Evolutionary conservation across 306 rosid species (phyloP).

Genomic region (Pachyrhizus erosus): DNA sequence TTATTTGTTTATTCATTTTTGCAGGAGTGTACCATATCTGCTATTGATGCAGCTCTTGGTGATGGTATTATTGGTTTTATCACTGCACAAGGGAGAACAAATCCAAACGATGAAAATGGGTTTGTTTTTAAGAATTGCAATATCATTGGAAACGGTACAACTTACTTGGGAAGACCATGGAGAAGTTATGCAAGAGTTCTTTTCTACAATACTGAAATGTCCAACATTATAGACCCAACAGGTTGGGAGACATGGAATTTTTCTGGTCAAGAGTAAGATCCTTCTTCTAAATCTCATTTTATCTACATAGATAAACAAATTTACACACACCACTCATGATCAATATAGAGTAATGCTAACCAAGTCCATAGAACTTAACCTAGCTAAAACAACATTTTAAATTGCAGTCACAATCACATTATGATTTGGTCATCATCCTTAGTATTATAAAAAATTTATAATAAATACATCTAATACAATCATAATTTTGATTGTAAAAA

Average conservation of each 20-base stretch:
- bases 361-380: no score
- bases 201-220: slow-evolving; percentile 58
- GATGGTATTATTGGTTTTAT: slow-evolving; percentile 53
- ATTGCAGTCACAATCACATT: no score
- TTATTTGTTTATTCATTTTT: background rate
- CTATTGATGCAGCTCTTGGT: slow-evolving; percentile 48
- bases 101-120: slow-evolving; percentile 56
- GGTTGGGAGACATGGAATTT: slow-evolving; percentile 59
- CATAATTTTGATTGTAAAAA: no score
- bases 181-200: slow-evolving; percentile 73
- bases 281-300: background rate
- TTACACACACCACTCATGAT: no score
- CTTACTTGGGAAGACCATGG: slow-evolving; percentile 88
- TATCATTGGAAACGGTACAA: slow-evolving; percentile 61
- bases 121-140: slow-evolving; percentile 73
- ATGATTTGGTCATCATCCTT: no score
- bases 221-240: slow-evolving; percentile 52
- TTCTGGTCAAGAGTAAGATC: slow-evolving; percentile 46
- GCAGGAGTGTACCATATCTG: slow-evolving; percentile 66
- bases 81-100: slow-evolving; percentile 80
- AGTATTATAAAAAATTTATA: no score
- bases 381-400: no score
- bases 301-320: background rate
- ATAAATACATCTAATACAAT: no score
- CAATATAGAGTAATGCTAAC: no score